A percentile compares a stretch with the other conserved stretches of the same genome.
These are phyloP conservation scores for Coccomyxa subellipsoidea DNA, from an alignment of 163 green algal genomes.

Conservation along the genomic window DNA sequence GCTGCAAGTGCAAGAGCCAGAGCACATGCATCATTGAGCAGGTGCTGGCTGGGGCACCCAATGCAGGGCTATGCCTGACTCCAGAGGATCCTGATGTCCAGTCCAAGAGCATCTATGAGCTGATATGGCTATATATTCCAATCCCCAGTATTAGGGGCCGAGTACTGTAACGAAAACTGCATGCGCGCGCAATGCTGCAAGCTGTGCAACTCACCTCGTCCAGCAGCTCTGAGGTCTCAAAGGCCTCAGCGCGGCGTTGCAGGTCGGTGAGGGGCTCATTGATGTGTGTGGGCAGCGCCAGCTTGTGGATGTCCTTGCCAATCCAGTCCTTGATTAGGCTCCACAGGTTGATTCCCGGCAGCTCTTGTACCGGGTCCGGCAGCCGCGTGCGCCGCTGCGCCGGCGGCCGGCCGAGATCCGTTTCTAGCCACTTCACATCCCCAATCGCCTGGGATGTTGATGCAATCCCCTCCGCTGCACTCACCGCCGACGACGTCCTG, in stretches of 20 bases:
- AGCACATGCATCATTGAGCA: too few relatives aligned
- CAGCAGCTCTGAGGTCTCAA: not conserved
- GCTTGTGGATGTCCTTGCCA: slow-evolving; percentile 9
- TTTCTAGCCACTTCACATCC: not conserved
- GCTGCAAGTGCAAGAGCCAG: too few relatives aligned
- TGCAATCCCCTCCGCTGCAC: not conserved
- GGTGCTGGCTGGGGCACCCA: too few relatives aligned
- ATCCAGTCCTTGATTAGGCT: slow-evolving; percentile 49
- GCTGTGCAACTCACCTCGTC: slow-evolving; percentile 8
- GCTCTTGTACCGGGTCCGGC: not conserved
- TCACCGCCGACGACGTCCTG: not conserved
- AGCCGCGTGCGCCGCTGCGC: not conserved
- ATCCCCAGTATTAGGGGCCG: too few relatives aligned
- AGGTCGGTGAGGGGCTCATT: slow-evolving; percentile 11
- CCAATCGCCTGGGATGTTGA: not conserved
- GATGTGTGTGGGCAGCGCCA: slow-evolving; percentile 6
- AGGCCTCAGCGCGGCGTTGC: slow-evolving; percentile 6
- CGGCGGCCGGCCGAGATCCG: not conserved
- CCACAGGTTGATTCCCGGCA: slow-evolving; percentile 16
- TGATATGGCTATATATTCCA: too few relatives aligned
- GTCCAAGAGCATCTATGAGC: too few relatives aligned
- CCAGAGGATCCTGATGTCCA: too few relatives aligned
- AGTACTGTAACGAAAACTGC: too few relatives aligned
- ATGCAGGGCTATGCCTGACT: too few relatives aligned
- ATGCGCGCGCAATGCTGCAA: too few relatives aligned